Evolutionary conservation across 305 asterid genomes (phyloP), one percentile per base, ranked within the genome.

Genomic region (Rubia tinctorum): DNA sequence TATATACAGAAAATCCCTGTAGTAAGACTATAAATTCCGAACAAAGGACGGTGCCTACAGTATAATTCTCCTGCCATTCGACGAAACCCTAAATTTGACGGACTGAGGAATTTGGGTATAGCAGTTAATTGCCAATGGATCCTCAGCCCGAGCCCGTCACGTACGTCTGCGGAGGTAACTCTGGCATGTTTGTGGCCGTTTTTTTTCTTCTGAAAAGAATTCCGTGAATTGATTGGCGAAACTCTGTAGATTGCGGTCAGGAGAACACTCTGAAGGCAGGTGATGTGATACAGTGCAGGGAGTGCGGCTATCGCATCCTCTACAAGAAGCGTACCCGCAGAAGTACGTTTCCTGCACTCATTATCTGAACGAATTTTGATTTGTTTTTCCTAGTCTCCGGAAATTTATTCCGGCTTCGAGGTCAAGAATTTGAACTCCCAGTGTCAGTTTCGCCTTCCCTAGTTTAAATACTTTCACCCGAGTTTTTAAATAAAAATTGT

Each of bases 241-340:
- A 5, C 18, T n/a, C 39, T 68, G 42, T 77, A 91, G 98, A 91
- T 84, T 93, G 98, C 78, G 96, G 96, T 0, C 96, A 93, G 69
- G 98, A 93, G 77, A 91, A 90, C 81, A 88, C 88, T 0, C 84
- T 91, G 86, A 93, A 90, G 79, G 82, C 84, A 6, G 96, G 92
- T 39, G 96, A 91, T 78, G 97, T 88, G 88, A 88, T 93, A 73
- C 97, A 87, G 88, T 93, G 98, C 80, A 86, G 96, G 42, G 96
- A 91, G 68, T 93, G 98, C 63, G 96, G 96, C 51, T 91, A 93
- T 51, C 96, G 97, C 53, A 90, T 93, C 76, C 91, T 93, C 58
- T 93, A 93, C 89, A 93, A 93, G 92, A 93, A 93, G 73, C 93
- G 97, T 20, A 88, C 96, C 73, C 96, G 96, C 77, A 79, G 93